phyloP scores from a whole-genome alignment of 139 green algal genomes.

The Chlorella sp. region DNA sequence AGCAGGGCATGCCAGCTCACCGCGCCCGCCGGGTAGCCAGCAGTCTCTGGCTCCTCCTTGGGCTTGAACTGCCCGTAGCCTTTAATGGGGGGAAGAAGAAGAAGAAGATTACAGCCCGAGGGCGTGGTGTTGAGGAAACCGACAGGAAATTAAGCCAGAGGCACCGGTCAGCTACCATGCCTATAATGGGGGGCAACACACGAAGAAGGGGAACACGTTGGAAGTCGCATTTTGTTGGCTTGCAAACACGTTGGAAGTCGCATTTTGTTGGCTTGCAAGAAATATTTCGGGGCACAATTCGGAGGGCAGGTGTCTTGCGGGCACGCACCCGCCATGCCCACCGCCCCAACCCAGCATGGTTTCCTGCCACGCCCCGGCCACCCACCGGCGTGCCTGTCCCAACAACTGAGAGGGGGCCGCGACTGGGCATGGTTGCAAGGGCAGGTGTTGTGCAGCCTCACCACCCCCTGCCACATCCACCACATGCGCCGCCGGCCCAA shows the following conservation, averaged over 20 bases:
- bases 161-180: no score
- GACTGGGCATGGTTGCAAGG: neutral
- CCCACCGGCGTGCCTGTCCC: no score
- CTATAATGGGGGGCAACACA: no score
- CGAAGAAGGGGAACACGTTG: neutral
- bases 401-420: neutral
- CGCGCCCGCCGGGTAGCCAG: slow-evolving; percentile 19
- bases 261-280: neutral
- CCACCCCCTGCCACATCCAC: neutral
- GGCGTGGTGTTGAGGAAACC: no score
- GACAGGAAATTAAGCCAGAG: no score
- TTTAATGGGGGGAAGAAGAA: neutral
- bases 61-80: slow-evolving; percentile 26
- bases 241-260: neutral
- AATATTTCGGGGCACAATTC: neutral
- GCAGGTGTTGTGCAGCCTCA: neutral
- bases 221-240: neutral
- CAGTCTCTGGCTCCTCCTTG: neutral
- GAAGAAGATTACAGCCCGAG: no score
- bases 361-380: neutral
- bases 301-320: neutral
- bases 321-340: neutral
- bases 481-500: no score
- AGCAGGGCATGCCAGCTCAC: neutral
- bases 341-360: neutral